Evolutionary conservation across 2,329 filamentous ascomycete species (phyloP), one percentile per base, ranked within the genome.

Genomic region (Cladophialophora immunda): DNA sequence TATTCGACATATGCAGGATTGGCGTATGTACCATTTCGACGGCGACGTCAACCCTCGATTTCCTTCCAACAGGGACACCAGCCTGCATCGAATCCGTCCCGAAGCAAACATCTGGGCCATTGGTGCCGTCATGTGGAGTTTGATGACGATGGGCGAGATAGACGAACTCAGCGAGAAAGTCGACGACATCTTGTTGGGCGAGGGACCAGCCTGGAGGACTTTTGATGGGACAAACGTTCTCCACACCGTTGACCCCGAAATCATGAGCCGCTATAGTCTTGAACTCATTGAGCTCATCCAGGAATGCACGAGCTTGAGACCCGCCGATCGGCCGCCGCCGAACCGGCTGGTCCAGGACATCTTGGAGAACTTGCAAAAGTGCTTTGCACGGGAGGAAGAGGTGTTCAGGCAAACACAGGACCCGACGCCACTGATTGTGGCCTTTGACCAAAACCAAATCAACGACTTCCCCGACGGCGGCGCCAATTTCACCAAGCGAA

Each of bases 31-130:
- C 30, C 32, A 61, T 61, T 61, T 61, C 27, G 22, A 11, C 2
- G n/a, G 38, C 7, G 58, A 61, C 17, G 47, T 61, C 15, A 25
- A 52, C 30, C 32, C 47, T 29, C 27, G n/a, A 36, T 45, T 61
- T 15, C 34, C 19, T 11, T 22, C 61, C 58, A 9, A 60, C 53
- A 15, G 29, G 4, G 57, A 19, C 25, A 11, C 62, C 6, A 19
- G 38, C 34, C 52, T 52, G 22, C 66, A 66, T n/a, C 34, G 27
- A 15, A 64, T 68, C n/a, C 54, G 58, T 38, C 38, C 59, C 25
- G 52, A 58, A 34, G 57, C 58, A 2, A 68, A 68, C 47, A 53
- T 68, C n/a, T 68, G 63, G 63, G 59, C 66, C n/a, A 30, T 68
- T 57, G 66, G 66, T 25, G 58, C 56, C 11, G 58, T 68, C 29